Evolutionary conservation across 306 rosid species (phyloP).

Genomic region (Urtica urens): DNA sequence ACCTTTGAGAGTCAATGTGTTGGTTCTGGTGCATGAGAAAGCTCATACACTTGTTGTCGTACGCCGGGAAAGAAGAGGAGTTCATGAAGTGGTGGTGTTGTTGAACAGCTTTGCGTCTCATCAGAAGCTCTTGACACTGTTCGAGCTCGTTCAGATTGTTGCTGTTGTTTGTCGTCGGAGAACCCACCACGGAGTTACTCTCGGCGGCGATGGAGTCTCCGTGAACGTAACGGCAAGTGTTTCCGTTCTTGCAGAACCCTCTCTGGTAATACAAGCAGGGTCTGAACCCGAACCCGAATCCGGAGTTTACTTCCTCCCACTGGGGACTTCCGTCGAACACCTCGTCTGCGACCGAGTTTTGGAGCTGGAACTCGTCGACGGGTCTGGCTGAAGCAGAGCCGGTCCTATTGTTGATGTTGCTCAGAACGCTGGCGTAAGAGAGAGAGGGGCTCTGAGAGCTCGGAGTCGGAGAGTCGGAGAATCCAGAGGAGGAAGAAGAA

Average conservation of each 20-base stretch:
- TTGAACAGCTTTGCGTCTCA: conserved; percentile 53
- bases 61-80: conserved; percentile 38
- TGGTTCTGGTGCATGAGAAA: conserved; percentile 53
- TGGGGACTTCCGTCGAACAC: conserved; percentile 36
- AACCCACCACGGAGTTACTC: conserved; percentile 29
- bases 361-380: conserved; percentile 4
- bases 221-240: conserved; percentile 64
- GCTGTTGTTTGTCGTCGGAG: conserved; percentile 32
- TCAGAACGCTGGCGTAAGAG: conserved; percentile 44
- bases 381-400: neutral
- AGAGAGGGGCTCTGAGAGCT: conserved; percentile 24
- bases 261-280: conserved; percentile 76
- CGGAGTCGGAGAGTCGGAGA: neutral
- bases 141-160: conserved; percentile 24
- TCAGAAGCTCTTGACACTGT: conserved; percentile 63
- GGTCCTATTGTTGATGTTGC: conserved; percentile 6
- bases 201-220: conserved; percentile 36
- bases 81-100: conserved; percentile 48
- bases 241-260: conserved; percentile 81
- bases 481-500: neutral
- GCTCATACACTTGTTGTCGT: conserved; percentile 41
- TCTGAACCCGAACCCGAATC: conserved; percentile 39
- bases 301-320: conserved; percentile 31
- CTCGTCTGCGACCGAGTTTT: conserved; percentile 41
- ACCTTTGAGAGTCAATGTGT: conserved; percentile 51